Percentiles rank a stretch among this genome's conserved stretches.
These are phyloP conservation scores for Paecilomyces niveus DNA, from an alignment of 2,329 filamentous ascomycete species.

Conservation along the genomic window DNA sequence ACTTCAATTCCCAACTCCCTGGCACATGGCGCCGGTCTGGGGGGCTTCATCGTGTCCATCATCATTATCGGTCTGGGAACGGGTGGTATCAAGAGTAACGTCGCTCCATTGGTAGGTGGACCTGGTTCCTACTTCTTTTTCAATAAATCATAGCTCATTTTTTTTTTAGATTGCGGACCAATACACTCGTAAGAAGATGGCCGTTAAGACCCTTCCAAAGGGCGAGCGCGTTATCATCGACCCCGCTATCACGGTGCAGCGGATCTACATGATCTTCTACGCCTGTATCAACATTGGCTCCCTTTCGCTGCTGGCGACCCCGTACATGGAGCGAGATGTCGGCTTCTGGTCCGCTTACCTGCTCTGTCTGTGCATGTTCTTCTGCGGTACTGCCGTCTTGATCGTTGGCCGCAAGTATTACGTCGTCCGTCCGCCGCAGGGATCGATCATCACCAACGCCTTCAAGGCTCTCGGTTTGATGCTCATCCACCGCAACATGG, in stretches of 20 bases:
- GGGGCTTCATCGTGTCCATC: conserved; percentile 49
- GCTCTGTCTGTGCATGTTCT: conserved; percentile 57
- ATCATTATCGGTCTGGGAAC: conserved; percentile 61
- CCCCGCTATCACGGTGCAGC: conserved; percentile 58
- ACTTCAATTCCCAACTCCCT: conserved; percentile 50
- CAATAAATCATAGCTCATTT: not conserved
- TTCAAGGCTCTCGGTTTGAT: conserved; percentile 57
- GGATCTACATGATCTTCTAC: conserved; percentile 71
- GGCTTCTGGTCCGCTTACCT: conserved; percentile 62
- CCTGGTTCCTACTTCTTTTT: conserved; percentile 12
- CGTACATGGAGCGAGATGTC: conserved; percentile 59
- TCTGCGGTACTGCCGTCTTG: conserved; percentile 52
- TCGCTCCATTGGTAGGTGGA: conserved; percentile 38
- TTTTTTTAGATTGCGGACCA: conserved; percentile 55
- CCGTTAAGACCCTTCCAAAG: conserved; percentile 33
- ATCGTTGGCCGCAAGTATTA: conserved; percentile 40
- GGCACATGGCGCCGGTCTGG: conserved; percentile 44
- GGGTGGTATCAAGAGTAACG: conserved; percentile 64
- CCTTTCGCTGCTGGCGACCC: conserved; percentile 59
- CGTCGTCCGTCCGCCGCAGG: conserved; percentile 48
- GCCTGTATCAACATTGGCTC: conserved; percentile 68
- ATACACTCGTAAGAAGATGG: conserved; percentile 52
- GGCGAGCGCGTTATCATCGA: conserved; percentile 58
- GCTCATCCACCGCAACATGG: conserved; percentile 44
- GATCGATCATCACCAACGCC: conserved; percentile 58